Evolutionary conservation across 2,329 filamentous ascomycete species (phyloP).

Genomic region (Clonostachys rosea): DNA sequence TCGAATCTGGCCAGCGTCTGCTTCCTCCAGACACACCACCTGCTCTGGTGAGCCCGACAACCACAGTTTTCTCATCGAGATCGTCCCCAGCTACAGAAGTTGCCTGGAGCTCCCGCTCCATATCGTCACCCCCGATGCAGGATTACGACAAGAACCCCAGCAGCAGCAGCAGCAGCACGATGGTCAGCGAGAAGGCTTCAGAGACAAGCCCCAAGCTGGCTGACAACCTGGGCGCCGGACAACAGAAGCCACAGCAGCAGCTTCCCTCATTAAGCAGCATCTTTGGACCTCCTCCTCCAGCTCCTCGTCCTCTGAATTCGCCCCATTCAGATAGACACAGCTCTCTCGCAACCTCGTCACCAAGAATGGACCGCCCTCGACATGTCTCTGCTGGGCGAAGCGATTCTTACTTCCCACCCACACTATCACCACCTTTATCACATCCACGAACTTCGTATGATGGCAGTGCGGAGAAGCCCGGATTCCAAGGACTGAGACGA

Average conservation of each 20-base stretch:
- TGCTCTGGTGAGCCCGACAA: slow-evolving; percentile 46
- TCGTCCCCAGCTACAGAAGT: slow-evolving; percentile 9
- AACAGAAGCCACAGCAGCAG: slow-evolving; percentile 32
- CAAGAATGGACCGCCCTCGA: slow-evolving; percentile 34
- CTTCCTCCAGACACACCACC: slow-evolving; percentile 49
- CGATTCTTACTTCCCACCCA: slow-evolving; percentile 42
- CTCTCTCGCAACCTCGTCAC: slow-evolving; percentile 37
- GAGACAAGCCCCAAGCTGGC: slow-evolving; percentile 28
- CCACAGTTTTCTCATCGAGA: slow-evolving; percentile 40
- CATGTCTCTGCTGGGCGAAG: slow-evolving; percentile 31
- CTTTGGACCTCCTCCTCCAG: slow-evolving; percentile 43
- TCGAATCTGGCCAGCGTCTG: slow-evolving; percentile 45
- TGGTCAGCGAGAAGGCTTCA: slow-evolving; percentile 24
- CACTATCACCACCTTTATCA: slow-evolving; percentile 24
- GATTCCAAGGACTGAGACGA: slow-evolving; percentile 9
- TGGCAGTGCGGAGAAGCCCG: slow-evolving; percentile 12
- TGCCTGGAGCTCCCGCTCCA: slow-evolving; percentile 9
- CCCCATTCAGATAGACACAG: slow-evolving; percentile 38
- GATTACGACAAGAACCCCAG: slow-evolving; percentile 43
- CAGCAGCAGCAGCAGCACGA: background rate
- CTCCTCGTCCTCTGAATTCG: slow-evolving; percentile 37
- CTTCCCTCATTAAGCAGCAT: slow-evolving; percentile 54
- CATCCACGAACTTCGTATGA: slow-evolving; percentile 43
- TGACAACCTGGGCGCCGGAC: slow-evolving; percentile 15
- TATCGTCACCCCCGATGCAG: slow-evolving; percentile 53